phyloP scores from a whole-genome alignment of 257 asterid genomes.

The Fraxinus quadrangulata region DNA sequence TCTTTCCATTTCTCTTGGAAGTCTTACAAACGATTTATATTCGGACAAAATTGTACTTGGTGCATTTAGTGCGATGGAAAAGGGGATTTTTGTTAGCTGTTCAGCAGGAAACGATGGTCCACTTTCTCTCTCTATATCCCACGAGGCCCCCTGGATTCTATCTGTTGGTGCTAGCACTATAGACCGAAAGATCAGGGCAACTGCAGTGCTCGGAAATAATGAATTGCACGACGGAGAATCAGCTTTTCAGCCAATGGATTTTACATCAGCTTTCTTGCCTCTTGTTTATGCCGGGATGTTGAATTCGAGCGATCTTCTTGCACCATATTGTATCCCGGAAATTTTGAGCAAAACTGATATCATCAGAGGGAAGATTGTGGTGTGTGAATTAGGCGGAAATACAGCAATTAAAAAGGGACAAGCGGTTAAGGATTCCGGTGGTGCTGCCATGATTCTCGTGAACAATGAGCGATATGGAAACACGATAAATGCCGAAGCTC shows the following conservation, averaged over 20 bases:
- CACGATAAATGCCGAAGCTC: conserved; percentile 3
- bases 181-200: conserved; percentile 42
- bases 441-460: conserved; percentile 30
- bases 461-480: background rate
- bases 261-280: conserved; percentile 19
- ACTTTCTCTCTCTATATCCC: background rate
- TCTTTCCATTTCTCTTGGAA: conserved; percentile 41
- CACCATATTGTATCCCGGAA: conserved; percentile 23
- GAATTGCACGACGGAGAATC: conserved; percentile 36
- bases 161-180: conserved; percentile 54
- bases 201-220: conserved; percentile 38
- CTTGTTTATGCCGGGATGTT: conserved; percentile 35
- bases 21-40: background rate
- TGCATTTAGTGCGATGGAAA: conserved; percentile 44
- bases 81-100: conserved; percentile 50
- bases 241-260: conserved; percentile 35
- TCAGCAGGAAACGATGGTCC: conserved; percentile 44
- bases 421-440: conserved; percentile 35
- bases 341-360: conserved; percentile 21
- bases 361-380: conserved; percentile 26
- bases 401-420: conserved; percentile 3
- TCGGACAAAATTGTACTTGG: conserved; percentile 34
- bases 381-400: conserved; percentile 18
- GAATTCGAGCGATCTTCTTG: conserved; percentile 8
- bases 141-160: conserved; percentile 54